Percentiles rank a stretch among this genome's conserved stretches.
Conservation (phyloP, 2,329 filamentous ascomycete genomes). For the Exophiala mesophila region DNA sequence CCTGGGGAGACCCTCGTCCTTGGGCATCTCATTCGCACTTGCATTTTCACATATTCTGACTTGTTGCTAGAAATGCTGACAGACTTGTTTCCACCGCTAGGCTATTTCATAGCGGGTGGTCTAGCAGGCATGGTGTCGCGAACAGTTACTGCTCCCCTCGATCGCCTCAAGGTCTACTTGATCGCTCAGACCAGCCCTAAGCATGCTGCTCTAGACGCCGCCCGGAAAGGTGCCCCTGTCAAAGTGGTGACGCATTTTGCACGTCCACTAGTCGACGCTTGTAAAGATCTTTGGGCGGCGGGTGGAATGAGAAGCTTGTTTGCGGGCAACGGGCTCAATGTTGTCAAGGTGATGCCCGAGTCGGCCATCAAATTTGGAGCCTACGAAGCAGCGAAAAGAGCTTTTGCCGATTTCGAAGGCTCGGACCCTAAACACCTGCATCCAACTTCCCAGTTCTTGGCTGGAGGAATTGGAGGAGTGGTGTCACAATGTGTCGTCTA, state of each 20-base stretch:
- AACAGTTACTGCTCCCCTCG: slow-evolving; percentile 90
- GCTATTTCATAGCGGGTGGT: slow-evolving; percentile 96
- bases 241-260: slow-evolving; percentile 61
- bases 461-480: slow-evolving; percentile 88
- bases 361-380: slow-evolving; percentile 97
- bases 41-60: slow-evolving; percentile 18
- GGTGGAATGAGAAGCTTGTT: slow-evolving; percentile 88
- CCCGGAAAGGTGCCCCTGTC: slow-evolving; percentile 64
- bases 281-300: slow-evolving; percentile 73
- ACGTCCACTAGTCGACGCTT: slow-evolving; percentile 66
- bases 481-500: slow-evolving; percentile 90
- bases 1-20: slow-evolving; percentile 3
- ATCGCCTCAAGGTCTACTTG: slow-evolving; percentile 94
- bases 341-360: slow-evolving; percentile 97
- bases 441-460: slow-evolving; percentile 80
- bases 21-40: slow-evolving; percentile 4
- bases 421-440: slow-evolving; percentile 73
- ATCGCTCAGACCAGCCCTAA: slow-evolving; percentile 77
- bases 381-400: slow-evolving; percentile 90
- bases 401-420: slow-evolving; percentile 80
- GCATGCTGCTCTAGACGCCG: slow-evolving; percentile 57
- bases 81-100: slow-evolving; percentile 75
- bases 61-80: slow-evolving; percentile 47
- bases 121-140: slow-evolving; percentile 90
- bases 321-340: slow-evolving; percentile 92